Conservation (phyloP, 1,284 basidiomycete genomes). For the Pholiota adiposa region DNA sequence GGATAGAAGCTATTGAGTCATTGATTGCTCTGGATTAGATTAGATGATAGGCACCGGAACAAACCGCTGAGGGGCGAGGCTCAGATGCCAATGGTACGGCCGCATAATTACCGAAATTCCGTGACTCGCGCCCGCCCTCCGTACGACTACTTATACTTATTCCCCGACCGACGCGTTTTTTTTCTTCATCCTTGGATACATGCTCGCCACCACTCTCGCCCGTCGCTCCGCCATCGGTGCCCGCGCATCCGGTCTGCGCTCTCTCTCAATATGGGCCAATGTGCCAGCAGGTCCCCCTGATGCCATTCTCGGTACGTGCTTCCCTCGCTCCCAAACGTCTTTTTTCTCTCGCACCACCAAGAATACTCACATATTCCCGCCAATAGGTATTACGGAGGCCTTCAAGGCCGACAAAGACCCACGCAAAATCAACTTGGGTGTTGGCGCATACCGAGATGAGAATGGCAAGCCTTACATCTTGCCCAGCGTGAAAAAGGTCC, state of each 20-base stretch:
- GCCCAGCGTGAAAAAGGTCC: slow-evolving; percentile 85
- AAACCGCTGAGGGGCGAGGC: slow-evolving; percentile 24
- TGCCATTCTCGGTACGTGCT: slow-evolving; percentile 83
- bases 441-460: slow-evolving; percentile 93
- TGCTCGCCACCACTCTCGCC: slow-evolving; percentile 47
- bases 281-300: slow-evolving; percentile 92
- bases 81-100: slow-evolving; percentile 7
- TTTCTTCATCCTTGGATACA: slow-evolving; percentile 28
- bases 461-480: slow-evolving; percentile 96
- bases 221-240: slow-evolving; percentile 46
- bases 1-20: slow-evolving; percentile 13
- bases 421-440: slow-evolving; percentile 97
- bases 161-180: slow-evolving; percentile 14
- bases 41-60: slow-evolving; percentile 24
- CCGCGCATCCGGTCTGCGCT: slow-evolving; percentile 41
- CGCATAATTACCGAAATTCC: slow-evolving; percentile 26
- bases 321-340: slow-evolving; percentile 1
- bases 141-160: slow-evolving; percentile 4
- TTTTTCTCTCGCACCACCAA: neutral
- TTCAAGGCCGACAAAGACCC: slow-evolving; percentile 93
- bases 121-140: slow-evolving; percentile 6
- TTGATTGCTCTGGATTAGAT: slow-evolving; percentile 24
- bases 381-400: slow-evolving; percentile 84
- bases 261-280: slow-evolving; percentile 79
- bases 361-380: slow-evolving; percentile 4